Base-by-base conservation (phyloP, 108 stramenopile species). In the Nitzschia inconspicua region DNA sequence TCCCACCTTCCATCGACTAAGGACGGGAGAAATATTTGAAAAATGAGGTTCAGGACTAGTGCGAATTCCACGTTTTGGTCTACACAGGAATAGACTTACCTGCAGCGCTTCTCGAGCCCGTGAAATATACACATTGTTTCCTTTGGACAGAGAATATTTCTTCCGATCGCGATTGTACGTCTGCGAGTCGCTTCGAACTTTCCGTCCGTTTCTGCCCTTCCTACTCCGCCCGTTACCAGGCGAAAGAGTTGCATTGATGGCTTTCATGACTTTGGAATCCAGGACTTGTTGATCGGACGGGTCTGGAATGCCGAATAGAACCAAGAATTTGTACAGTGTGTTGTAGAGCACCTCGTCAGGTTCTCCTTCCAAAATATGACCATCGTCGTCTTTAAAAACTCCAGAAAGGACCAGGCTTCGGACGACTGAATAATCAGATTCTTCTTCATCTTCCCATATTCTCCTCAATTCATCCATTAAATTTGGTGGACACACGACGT, bases 241-340 rank as follows among this genome's bases (percentile, higher is more conserved):
- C 7, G 60, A 51, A 29, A 77, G 43, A 30, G 53, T 71, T 28
- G 47, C 70, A 39, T 49, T 68, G 34, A 90, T 81, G 13, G 89
- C 89, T n/a, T 58, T 54, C 85, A 80, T 86, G n/a, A 94, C 87
- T 52, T 75, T 80, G 6, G 63, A 70, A 48, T 69, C 49, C 37
- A 69, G 55, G 35, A 59, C 22, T 2, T 4, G 11, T 2, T 47
- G 24, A n/a, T n/a, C n/a, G 9, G 70, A 47, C 41, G 50, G 46
- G 27, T 85, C 68, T 43, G 96, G 93, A 13, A 90, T 58, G 11
- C 96, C 96, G 65, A 95, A 90, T 1, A 98, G 77, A 16, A 98
- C 95, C 18, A 94, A 57, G 47, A 61, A 96, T 25, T 96, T 83
- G 74, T 97, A 98, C 9, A 99, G 70, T 10, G 98, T 98, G 63